Percentiles rank a stretch among this genome's conserved stretches.
Conservation (phyloP, 78 protist genomes). For the slime mould (Dictyostelium discoideum) region DNA sequence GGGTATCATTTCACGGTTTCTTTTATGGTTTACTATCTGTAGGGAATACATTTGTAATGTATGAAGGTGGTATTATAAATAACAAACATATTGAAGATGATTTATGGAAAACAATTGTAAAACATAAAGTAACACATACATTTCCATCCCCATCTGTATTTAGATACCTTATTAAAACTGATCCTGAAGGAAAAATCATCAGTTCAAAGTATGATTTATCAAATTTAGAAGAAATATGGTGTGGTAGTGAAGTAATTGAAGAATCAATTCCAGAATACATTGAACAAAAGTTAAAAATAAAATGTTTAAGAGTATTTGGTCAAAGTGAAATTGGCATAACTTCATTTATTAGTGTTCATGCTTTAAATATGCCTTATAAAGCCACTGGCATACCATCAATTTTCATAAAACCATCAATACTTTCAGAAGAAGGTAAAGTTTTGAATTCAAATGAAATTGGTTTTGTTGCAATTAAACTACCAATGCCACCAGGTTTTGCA, state of each 20-base stretch:
- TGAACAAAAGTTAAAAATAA: constrained; percentile 51
- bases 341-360: too few relatives aligned
- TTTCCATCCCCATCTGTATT: constrained; percentile 77
- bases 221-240: constrained; percentile 37
- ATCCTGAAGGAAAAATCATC: background rate
- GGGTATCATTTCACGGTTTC: constrained; percentile 67
- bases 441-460: constrained; percentile 42
- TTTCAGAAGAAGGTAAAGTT: background rate
- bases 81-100: constrained; percentile 52
- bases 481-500: constrained; percentile 86
- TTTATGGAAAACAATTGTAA: constrained; percentile 45
- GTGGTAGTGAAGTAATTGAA: constrained; percentile 85
- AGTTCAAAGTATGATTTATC: background rate
- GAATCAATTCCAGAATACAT: background rate
- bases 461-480: constrained; percentile 61
- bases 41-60: constrained; percentile 71
- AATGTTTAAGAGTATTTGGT: constrained; percentile 85
- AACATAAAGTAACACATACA: constrained; percentile 31
- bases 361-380: too few relatives aligned
- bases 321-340: constrained; percentile 82
- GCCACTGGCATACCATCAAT: background rate
- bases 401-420: background rate
- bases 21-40: background rate
- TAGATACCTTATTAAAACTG: constrained; percentile 3
- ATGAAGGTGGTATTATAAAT: constrained; percentile 53